Conservation (phyloP, 306 rosid species). For the Prinsepia uniflora region DNA sequence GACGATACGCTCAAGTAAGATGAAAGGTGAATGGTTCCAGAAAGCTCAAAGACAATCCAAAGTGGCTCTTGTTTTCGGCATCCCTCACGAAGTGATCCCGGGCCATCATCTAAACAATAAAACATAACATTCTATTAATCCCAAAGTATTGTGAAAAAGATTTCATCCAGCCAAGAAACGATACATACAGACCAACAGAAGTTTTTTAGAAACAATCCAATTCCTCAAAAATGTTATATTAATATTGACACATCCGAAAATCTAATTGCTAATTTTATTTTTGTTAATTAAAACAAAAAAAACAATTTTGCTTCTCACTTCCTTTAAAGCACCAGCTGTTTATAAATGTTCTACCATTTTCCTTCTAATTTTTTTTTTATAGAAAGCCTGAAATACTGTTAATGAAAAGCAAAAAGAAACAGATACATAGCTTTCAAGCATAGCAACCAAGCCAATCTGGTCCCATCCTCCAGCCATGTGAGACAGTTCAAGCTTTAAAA, state of each 20-base stretch:
- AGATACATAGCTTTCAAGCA: neutral
- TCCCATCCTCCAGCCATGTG: neutral
- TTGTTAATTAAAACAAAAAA: neutral
- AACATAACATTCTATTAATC: neutral
- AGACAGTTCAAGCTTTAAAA: neutral
- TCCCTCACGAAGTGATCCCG: slow-evolving; percentile 72
- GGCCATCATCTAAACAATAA: slow-evolving; percentile 58
- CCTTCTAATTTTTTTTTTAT: neutral
- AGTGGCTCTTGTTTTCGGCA: slow-evolving; percentile 60
- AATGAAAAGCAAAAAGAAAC: neutral
- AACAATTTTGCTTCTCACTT: neutral
- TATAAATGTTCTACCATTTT: neutral
- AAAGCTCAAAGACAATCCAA: slow-evolving; percentile 71
- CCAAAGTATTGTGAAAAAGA: neutral
- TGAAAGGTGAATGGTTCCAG: slow-evolving; percentile 46
- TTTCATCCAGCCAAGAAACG: neutral
- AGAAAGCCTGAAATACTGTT: neutral
- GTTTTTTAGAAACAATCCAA: too few species aligned
- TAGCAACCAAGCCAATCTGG: neutral
- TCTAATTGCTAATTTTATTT: neutral
- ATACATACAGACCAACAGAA: neutral
- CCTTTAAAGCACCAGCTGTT: neutral
- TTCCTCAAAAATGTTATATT: neutral
- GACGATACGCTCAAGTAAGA: slow-evolving; percentile 31
- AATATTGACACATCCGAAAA: neutral